phyloP scores from a whole-genome alignment of 2,329 filamentous ascomycete genomes.

The Curvularia verruculosa region DNA sequence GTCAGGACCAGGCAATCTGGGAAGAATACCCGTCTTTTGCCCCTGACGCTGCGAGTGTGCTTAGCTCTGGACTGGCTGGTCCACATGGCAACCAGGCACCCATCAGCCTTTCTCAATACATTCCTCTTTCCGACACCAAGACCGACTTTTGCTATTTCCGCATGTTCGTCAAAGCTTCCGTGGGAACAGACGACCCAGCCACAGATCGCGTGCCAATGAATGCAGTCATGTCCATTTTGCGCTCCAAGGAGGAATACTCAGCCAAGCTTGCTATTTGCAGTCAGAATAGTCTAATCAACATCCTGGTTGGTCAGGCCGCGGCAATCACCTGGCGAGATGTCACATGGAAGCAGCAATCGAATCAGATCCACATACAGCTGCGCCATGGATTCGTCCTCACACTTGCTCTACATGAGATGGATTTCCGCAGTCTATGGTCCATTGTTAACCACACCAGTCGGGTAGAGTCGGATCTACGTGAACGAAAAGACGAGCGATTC shows the following conservation, averaged over 20 bases:
- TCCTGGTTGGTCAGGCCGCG: slow-evolving; percentile 73
- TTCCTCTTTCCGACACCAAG: slow-evolving; percentile 77
- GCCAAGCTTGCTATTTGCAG: slow-evolving; percentile 77
- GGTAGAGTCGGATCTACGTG: slow-evolving; percentile 72
- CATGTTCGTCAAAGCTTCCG: slow-evolving; percentile 73
- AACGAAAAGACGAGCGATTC: slow-evolving; percentile 70
- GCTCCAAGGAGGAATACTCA: slow-evolving; percentile 70
- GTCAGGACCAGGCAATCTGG: slow-evolving; percentile 83
- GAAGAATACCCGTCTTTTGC: slow-evolving; percentile 75
- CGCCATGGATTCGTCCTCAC: slow-evolving; percentile 77
- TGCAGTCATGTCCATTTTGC: slow-evolving; percentile 76
- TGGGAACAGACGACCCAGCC: slow-evolving; percentile 73
- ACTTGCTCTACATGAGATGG: slow-evolving; percentile 73
- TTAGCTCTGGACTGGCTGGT: slow-evolving; percentile 53
- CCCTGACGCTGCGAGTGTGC: slow-evolving; percentile 71
- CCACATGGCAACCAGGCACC: slow-evolving; percentile 53
- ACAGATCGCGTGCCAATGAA: slow-evolving; percentile 72
- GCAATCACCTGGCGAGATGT: slow-evolving; percentile 79
- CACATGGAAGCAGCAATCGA: slow-evolving; percentile 73
- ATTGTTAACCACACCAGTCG: slow-evolving; percentile 85
- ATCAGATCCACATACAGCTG: slow-evolving; percentile 70
- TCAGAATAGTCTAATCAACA: slow-evolving; percentile 77
- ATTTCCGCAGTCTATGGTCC: slow-evolving; percentile 79
- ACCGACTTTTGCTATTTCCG: slow-evolving; percentile 80
- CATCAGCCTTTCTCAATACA: slow-evolving; percentile 65